These are phyloP conservation scores for Phyllosticta citribraziliensis DNA, from an alignment of 2,329 filamentous ascomycete species.

Conservation along the genomic window DNA sequence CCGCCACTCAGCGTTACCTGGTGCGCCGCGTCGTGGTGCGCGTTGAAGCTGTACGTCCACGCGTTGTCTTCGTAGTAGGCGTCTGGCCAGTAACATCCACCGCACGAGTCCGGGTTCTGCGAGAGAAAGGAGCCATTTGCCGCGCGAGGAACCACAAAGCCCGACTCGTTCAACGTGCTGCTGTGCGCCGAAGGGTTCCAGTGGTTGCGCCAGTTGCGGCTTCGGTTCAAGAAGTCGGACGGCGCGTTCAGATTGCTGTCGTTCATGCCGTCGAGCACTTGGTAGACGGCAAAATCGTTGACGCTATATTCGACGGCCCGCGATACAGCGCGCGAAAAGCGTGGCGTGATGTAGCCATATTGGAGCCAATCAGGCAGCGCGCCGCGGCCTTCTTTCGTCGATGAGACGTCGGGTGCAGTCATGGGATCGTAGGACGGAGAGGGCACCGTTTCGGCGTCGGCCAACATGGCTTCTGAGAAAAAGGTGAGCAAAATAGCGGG, in stretches of 20 bases:
- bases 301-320: slow-evolving; percentile 57
- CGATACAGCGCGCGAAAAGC: slow-evolving; percentile 51
- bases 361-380: slow-evolving; percentile 59
- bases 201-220: slow-evolving; percentile 61
- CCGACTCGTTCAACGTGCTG: slow-evolving; percentile 49
- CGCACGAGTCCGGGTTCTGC: slow-evolving; percentile 44
- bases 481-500: neutral
- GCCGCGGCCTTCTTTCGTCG: slow-evolving; percentile 57
- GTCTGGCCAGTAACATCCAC: slow-evolving; percentile 58
- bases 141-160: slow-evolving; percentile 56
- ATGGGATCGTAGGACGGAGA: slow-evolving; percentile 49
- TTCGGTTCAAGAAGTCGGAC: slow-evolving; percentile 51
- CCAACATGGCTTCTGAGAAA: slow-evolving; percentile 44
- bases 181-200: slow-evolving; percentile 48
- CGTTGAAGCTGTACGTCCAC: slow-evolving; percentile 59
- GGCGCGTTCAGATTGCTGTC: slow-evolving; percentile 32
- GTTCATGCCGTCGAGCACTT: slow-evolving; percentile 42
- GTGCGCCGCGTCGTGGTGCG: slow-evolving; percentile 54
- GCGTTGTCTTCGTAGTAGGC: slow-evolving; percentile 49
- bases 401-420: slow-evolving; percentile 43
- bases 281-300: slow-evolving; percentile 59
- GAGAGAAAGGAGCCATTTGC: slow-evolving; percentile 39
- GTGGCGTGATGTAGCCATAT: slow-evolving; percentile 56
- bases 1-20: slow-evolving; percentile 50
- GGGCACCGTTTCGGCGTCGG: slow-evolving; percentile 55